Percentiles rank a stretch among this genome's conserved stretches.
Conservation (phyloP, 2,329 filamentous ascomycete genomes). For the Coniochaeta sp. region DNA sequence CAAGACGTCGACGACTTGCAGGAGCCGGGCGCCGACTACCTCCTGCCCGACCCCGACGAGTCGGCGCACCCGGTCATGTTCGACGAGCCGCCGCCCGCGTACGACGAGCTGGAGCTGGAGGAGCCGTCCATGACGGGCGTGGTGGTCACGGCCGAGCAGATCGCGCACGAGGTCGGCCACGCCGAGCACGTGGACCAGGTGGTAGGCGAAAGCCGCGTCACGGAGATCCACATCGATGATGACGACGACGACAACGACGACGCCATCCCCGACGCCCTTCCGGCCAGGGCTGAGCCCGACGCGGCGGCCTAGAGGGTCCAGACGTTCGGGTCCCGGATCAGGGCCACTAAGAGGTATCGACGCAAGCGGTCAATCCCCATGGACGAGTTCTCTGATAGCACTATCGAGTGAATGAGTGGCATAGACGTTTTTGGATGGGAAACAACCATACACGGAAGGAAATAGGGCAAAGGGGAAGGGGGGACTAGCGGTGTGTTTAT, state of each 20-base stretch:
- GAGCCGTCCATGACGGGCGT: neutral
- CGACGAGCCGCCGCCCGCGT: neutral
- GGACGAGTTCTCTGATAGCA: neutral
- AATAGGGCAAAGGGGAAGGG: neutral
- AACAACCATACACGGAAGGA: neutral
- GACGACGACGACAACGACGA: neutral
- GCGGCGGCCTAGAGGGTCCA: neutral
- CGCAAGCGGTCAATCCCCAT: neutral
- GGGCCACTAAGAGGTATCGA: neutral
- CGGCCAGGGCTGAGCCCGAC: neutral
- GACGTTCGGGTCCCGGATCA: neutral
- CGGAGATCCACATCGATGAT: neutral
- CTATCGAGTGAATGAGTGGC: neutral
- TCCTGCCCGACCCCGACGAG: slow-evolving; percentile 20
- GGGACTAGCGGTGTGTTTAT: neutral
- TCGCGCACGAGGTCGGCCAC: neutral
- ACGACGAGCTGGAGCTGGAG: neutral
- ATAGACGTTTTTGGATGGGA: neutral
- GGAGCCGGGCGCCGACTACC: slow-evolving; percentile 14
- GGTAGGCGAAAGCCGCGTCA: neutral
- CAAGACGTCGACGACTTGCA: neutral
- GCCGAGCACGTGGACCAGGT: neutral
- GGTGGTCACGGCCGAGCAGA: neutral
- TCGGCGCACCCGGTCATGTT: slow-evolving; percentile 5
- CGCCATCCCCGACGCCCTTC: neutral